phyloP scores from a whole-genome alignment of 352 stramenopile genomes.

The Aphanomyces astaci region DNA sequence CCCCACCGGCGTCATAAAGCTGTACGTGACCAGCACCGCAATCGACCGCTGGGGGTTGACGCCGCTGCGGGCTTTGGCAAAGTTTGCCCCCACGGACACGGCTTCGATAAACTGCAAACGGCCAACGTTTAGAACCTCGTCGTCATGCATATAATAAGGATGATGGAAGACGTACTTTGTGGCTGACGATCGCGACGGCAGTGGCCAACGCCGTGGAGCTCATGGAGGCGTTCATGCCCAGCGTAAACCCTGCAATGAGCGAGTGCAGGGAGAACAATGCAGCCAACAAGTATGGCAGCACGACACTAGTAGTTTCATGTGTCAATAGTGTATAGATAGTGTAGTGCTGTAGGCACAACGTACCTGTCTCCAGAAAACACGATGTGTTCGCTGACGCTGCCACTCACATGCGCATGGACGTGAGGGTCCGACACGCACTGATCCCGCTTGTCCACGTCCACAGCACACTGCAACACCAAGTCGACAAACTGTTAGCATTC shows the following conservation, averaged over 20 bases:
- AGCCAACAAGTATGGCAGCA: constrained; percentile 54
- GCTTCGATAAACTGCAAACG: constrained; percentile 45
- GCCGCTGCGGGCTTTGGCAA: constrained; percentile 44
- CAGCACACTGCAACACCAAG: constrained; percentile 16
- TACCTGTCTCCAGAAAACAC: constrained; percentile 50
- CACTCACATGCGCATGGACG: constrained; percentile 17
- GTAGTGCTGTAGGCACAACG: too few species aligned
- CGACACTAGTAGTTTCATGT: constrained; percentile 25
- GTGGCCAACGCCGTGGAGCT: constrained; percentile 47
- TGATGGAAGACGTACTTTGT: constrained; percentile 37
- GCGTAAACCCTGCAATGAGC: constrained; percentile 52
- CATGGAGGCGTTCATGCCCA: constrained; percentile 48
- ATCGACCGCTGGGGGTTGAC: constrained; percentile 40
- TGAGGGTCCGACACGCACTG: constrained; percentile 19
- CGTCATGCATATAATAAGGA: background rate
- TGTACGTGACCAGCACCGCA: constrained; percentile 51
- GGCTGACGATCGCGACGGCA: constrained; percentile 54
- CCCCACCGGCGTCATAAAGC: constrained; percentile 54
- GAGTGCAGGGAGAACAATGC: constrained; percentile 59
- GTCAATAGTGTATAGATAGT: background rate
- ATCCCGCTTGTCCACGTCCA: constrained; percentile 3
- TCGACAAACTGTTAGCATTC: background rate
- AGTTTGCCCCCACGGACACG: constrained; percentile 56
- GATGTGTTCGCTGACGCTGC: constrained; percentile 48
- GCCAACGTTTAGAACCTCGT: background rate